Conservation (phyloP, 345 rosid genomes). For the Eucalyptus coolabah region DNA sequence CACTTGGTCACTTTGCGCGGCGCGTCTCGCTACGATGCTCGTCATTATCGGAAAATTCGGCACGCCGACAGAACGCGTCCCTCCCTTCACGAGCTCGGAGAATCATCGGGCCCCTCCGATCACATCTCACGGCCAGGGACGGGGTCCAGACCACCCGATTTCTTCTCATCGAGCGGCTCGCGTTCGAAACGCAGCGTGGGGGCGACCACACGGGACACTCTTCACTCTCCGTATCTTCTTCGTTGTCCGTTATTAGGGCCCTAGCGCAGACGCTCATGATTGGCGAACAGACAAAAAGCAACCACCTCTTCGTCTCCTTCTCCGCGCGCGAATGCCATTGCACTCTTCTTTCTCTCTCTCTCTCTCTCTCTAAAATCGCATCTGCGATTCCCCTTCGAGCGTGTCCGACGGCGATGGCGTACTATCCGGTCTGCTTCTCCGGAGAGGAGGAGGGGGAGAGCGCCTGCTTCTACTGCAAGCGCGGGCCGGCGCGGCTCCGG, state of each 20-base stretch:
- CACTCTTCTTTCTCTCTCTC: neutral
- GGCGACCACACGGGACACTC: neutral
- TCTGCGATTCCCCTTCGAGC: neutral
- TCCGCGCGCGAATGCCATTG: neutral
- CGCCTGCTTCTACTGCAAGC: neutral
- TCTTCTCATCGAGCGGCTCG: neutral
- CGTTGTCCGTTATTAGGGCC: neutral
- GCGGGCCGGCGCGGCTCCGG: neutral
- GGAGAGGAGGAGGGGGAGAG: neutral
- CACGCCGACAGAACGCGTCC: neutral
- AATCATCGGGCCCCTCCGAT: neutral
- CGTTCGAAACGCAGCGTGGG: neutral
- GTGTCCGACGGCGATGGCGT: neutral
- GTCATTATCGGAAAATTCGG: neutral
- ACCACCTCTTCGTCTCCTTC: neutral
- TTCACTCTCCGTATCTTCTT: neutral
- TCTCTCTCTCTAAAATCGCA: neutral
- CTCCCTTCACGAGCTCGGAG: neutral
- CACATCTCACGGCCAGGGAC: neutral
- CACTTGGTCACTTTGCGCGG: neutral
- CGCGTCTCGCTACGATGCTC: neutral
- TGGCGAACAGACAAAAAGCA: neutral
- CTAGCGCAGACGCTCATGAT: neutral
- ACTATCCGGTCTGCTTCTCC: neutral
- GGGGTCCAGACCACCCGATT: neutral